phyloP scores from a whole-genome alignment of 2,329 filamentous ascomycete genomes.

The Claviceps pazoutovae region DNA sequence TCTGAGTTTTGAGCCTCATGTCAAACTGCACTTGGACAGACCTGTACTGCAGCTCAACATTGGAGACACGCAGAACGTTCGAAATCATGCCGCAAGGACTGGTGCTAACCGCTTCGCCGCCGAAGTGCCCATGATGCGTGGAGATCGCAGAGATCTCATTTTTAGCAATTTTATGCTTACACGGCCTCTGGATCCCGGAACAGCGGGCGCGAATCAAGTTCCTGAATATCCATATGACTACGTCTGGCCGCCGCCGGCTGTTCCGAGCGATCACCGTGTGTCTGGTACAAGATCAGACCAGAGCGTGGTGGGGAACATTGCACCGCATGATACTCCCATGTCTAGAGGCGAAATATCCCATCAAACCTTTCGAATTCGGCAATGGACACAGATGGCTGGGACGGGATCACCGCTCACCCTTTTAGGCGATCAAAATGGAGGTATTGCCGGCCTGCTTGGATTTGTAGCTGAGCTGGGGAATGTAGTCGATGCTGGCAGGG shows the following conservation, averaged over 20 bases:
- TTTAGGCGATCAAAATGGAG: slow-evolving; percentile 14
- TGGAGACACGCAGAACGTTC: slow-evolving; percentile 11
- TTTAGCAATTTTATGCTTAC: slow-evolving; percentile 58
- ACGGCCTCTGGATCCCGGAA: slow-evolving; percentile 28
- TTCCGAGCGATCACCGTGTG: slow-evolving; percentile 49
- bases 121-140: slow-evolving; percentile 39
- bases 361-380: slow-evolving; percentile 57
- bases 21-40: slow-evolving; percentile 60
- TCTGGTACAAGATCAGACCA: slow-evolving; percentile 17
- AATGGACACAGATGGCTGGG: slow-evolving; percentile 57
- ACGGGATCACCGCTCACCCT: slow-evolving; percentile 14
- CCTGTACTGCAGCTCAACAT: slow-evolving; percentile 48
- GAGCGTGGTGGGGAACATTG: slow-evolving; percentile 11
- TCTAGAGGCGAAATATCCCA: slow-evolving; percentile 48
- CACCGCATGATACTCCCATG: slow-evolving; percentile 27
- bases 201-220: slow-evolving; percentile 17
- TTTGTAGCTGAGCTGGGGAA: slow-evolving; percentile 4
- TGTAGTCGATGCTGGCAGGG: slow-evolving; percentile 17
- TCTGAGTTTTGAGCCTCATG: slow-evolving; percentile 55
- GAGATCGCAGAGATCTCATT: slow-evolving; percentile 32
- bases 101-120: slow-evolving; percentile 28
- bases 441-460: slow-evolving; percentile 11
- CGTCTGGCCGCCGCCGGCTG: slow-evolving; percentile 63
- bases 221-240: slow-evolving; percentile 30
- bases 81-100: slow-evolving; percentile 10